These are phyloP conservation scores for Marchantia polymorpha DNA, from an alignment of 225 moss, liverwort and hornwort species.

Conservation along the genomic window DNA sequence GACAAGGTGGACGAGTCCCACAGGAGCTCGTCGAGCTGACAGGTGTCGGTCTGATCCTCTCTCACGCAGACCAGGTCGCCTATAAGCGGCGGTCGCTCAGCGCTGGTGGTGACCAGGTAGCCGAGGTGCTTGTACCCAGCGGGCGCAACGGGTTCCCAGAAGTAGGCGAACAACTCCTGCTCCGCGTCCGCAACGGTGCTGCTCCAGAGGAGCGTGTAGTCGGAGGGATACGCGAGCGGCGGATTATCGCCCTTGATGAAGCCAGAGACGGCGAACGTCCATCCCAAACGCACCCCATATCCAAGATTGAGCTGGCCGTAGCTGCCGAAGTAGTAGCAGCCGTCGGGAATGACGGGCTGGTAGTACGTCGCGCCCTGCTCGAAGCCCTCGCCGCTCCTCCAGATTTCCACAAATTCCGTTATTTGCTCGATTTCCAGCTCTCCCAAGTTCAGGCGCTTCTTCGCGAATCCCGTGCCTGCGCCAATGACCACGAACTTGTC, in stretches of 20 bases:
- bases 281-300: too few relatives aligned
- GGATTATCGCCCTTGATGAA: conserved; percentile 31
- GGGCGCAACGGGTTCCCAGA: conserved; percentile 68
- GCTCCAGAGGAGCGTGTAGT: conserved; percentile 63
- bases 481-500: too few relatives aligned
- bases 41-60: conserved; percentile 59
- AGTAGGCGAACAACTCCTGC: conserved; percentile 48
- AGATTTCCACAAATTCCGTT: conserved; percentile 58
- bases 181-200: conserved; percentile 55
- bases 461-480: conserved; percentile 69
- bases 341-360: conserved; percentile 60
- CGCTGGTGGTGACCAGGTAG: conserved; percentile 54
- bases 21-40: conserved; percentile 40
- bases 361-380: conserved; percentile 58
- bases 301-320: conserved; percentile 72
- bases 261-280: conserved; percentile 57
- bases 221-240: conserved; percentile 51
- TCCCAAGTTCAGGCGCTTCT: conserved; percentile 51
- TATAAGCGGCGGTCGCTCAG: conserved; percentile 39
- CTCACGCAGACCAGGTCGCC: conserved; percentile 60
- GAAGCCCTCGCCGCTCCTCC: conserved; percentile 56
- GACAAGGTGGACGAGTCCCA: conserved; percentile 45
- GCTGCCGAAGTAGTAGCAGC: conserved; percentile 53
- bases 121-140: conserved; percentile 66
- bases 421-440: conserved; percentile 57